Evolutionary conservation across 345 rosid species (phyloP), one percentile per base, ranked within the genome.

Genomic region (Firmiana major): DNA sequence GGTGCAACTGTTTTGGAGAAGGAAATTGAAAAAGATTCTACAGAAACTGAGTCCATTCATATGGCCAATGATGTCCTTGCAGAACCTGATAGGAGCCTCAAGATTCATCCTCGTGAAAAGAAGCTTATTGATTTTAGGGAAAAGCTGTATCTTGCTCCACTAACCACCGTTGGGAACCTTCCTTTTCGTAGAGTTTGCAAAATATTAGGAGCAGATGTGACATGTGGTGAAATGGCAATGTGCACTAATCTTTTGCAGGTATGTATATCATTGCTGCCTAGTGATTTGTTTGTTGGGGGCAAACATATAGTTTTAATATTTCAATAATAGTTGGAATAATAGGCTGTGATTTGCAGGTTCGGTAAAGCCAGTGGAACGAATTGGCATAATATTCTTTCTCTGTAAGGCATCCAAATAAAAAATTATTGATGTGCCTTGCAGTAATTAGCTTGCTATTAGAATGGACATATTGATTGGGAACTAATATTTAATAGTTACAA

Each of bases 151-250:
- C 98, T 93, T 66, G 99, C 99, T 76, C 98, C 97, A 75, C 81
- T 96, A 79, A 96, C 98, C 72, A 93, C 98, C 6, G 98, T 96
- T 42, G 99, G 98, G 74, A 96, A 96, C 85, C 99, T 96, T 79
- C 98, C 99, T 77, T 96, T 89, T 78, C 88, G 99, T 74, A 92
- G 98, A 87, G 86, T 96, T 78, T 96, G 99, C 88, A 93, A 93
- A 89, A 87, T 76, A 60, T 75, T 93, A 58, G 99, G 99, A 77
- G 98, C 94, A 66, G 99, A 93, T 85, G 82, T 92, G 74, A 93
- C 99, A 3, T 93, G 97, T 21, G 98, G 99, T 81, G 99, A 95
- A 88, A 95, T 95, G 99, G 99, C 99, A 49, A 92, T 93, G 97
- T 91, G 98, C 81, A 89, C 99, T 65, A 90, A 92, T 79, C 93